Percentiles rank a stretch among this genome's conserved stretches.
phyloP scores from a whole-genome alignment of 1,139 yeast genomes.

The Sugiyamaella xylanicola region DNA sequence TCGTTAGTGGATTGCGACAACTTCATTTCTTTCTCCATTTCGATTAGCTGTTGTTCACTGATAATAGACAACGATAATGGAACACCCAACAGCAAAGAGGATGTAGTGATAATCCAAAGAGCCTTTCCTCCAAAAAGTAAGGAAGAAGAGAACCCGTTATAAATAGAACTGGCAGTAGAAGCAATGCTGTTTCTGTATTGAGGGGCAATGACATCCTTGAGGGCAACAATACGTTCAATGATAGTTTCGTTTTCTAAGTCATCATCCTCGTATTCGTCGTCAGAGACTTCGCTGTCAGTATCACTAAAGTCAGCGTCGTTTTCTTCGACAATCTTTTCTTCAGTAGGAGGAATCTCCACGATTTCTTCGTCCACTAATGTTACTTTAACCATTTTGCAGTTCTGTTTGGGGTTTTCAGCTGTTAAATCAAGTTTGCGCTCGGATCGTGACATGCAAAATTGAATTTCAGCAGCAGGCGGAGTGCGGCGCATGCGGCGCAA shows the following conservation, averaged over 20 bases:
- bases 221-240: conserved; percentile 82
- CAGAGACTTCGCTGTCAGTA: conserved; percentile 41
- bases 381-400: conserved; percentile 64
- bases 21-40: conserved; percentile 90
- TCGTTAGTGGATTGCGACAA: conserved; percentile 85
- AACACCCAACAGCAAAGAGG: conserved; percentile 84
- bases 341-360: conserved; percentile 43
- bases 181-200: conserved; percentile 63
- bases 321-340: conserved; percentile 44
- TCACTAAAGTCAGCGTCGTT: conserved; percentile 41
- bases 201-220: conserved; percentile 91
- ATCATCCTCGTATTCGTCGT: conserved; percentile 63
- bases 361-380: conserved; percentile 59
- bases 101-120: conserved; percentile 84
- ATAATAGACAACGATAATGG: conserved; percentile 88
- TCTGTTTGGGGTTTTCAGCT: not conserved
- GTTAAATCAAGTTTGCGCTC: not conserved
- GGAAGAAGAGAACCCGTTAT: conserved; percentile 44
- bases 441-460: conserved; percentile 8
- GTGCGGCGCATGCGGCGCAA: conserved; percentile 2
- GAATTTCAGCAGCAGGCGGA: not conserved
- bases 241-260: conserved; percentile 82
- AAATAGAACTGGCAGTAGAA: conserved; percentile 38
- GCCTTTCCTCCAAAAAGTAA: conserved; percentile 67
- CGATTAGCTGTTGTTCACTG: conserved; percentile 90